These are phyloP conservation scores for Aspergillus versicolor DNA, from an alignment of 2,329 filamentous ascomycete genomes.

Conservation along the genomic window DNA sequence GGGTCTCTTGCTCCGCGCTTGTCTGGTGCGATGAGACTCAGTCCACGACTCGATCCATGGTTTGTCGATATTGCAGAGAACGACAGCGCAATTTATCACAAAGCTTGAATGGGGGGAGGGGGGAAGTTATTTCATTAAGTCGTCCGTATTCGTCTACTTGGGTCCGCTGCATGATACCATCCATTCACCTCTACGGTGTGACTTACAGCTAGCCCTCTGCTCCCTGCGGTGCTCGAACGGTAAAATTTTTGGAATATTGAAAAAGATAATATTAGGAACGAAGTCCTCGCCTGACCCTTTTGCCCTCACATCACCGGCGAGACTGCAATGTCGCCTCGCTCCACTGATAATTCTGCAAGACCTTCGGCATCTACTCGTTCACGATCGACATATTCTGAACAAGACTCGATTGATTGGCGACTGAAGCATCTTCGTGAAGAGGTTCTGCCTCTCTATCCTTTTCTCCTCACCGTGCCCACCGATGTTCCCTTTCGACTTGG, in stretches of 20 bases:
- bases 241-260: not conserved
- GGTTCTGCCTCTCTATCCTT: conserved; percentile 45
- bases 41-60: not conserved
- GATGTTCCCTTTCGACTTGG: conserved; percentile 47
- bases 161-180: not conserved
- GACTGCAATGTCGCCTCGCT: conserved; percentile 41
- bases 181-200: not conserved
- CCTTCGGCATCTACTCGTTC: conserved; percentile 22
- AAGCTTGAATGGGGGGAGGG: conserved; percentile 11
- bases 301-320: conserved; percentile 10
- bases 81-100: not conserved
- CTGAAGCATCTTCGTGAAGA: conserved; percentile 42
- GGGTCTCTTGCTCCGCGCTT: conserved; percentile 4
- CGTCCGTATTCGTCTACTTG: not conserved
- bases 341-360: conserved; percentile 27
- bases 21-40: conserved; percentile 9
- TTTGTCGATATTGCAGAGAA: not conserved
- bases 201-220: not conserved
- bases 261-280: not conserved
- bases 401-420: conserved; percentile 34
- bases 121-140: conserved; percentile 5
- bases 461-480: conserved; percentile 47
- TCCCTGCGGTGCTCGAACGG: not conserved
- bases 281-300: not conserved
- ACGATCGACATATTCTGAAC: conserved; percentile 23